These are phyloP conservation scores for Dalbergia cochinchinensis DNA, from an alignment of 306 rosid genomes.

Conservation along the genomic window DNA sequence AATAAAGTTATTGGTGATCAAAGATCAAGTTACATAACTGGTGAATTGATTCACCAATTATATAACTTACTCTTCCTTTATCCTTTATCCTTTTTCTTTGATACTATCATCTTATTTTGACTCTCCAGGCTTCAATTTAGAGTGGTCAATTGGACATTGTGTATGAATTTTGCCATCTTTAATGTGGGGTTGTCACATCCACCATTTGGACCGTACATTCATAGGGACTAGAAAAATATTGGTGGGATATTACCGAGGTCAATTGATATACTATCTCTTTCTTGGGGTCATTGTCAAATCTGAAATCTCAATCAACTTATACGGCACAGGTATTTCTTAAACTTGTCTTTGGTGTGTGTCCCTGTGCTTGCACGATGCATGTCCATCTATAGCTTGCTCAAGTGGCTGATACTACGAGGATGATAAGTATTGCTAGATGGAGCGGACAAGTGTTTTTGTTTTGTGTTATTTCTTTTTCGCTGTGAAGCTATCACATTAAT, in stretches of 20 bases:
- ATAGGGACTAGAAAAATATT: slow-evolving; percentile 8
- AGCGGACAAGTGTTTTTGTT: slow-evolving; percentile 22
- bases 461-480: slow-evolving; percentile 13
- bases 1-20: background rate
- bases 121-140: slow-evolving; percentile 7
- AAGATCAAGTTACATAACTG: background rate
- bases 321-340: background rate
- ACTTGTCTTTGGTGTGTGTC: slow-evolving; percentile 31
- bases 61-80: background rate
- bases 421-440: slow-evolving; percentile 33
- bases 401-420: slow-evolving; percentile 50
- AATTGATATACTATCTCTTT: background rate
- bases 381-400: background rate
- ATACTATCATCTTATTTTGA: slow-evolving; percentile 14
- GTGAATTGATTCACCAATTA: slow-evolving; percentile 15
- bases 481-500: slow-evolving; percentile 9
- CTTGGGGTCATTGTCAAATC: slow-evolving; percentile 41
- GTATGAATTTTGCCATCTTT: slow-evolving; percentile 24
- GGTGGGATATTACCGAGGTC: slow-evolving; percentile 50
- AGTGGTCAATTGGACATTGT: slow-evolving; percentile 31
- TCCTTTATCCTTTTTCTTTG: slow-evolving; percentile 8
- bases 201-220: slow-evolving; percentile 35
- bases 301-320: slow-evolving; percentile 27
- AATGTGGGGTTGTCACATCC: slow-evolving; percentile 13
- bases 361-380: slow-evolving; percentile 3